Evolutionary conservation across 2,329 filamentous ascomycete species (phyloP), one percentile per base, ranked within the genome.

Genomic region (Phyllosticta citrichinensis): DNA sequence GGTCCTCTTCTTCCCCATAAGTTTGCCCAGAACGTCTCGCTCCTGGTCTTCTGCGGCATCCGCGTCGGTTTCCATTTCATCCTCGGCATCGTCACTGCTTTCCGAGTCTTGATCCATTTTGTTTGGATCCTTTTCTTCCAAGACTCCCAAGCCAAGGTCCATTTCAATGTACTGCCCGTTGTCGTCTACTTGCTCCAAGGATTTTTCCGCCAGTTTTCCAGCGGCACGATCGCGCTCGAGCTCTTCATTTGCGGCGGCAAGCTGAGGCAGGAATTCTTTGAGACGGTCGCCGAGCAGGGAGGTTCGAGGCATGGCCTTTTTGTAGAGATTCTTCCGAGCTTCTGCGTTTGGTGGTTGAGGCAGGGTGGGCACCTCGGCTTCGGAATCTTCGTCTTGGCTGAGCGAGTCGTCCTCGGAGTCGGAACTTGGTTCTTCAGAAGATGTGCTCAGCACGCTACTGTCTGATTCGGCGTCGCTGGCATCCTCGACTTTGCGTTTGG

Each of bases 91-190:
- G 27, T 65, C 65, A n/a, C 66, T 66, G 56, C 65, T 67, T 2
- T 64, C 66, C 2, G 67, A 65, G 11, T 62, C 62, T 8, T 47
- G 6, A 8, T 47, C 64, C 40, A 63, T 63, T 25, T 64, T 67
- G 50, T 70, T 64, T 0, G 68, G 65, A 51, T 73, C 69, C 62
- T 74, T 68, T 62, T 74, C 70, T 66, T 79, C 73, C 2, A 78
- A 68, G 14, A 79, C 76, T n/a, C 76, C 76, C 40, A 79, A 70
- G 22, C 76, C 76, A n/a, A 79, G 74, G 63, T 78, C 67, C 75
- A 76, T 74, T 62, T 77, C 75, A 61, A 76, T 76, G 55, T 76
- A 74, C 40, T 70, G 68, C 19, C 65, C 66, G 11, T 65, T 66
- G 14, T 68, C 71, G 1, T 68, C 68, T 10, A 62, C 64, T 52